phyloP scores from a whole-genome alignment of 2,329 filamentous ascomycete genomes.

The Penicillium sp. region DNA sequence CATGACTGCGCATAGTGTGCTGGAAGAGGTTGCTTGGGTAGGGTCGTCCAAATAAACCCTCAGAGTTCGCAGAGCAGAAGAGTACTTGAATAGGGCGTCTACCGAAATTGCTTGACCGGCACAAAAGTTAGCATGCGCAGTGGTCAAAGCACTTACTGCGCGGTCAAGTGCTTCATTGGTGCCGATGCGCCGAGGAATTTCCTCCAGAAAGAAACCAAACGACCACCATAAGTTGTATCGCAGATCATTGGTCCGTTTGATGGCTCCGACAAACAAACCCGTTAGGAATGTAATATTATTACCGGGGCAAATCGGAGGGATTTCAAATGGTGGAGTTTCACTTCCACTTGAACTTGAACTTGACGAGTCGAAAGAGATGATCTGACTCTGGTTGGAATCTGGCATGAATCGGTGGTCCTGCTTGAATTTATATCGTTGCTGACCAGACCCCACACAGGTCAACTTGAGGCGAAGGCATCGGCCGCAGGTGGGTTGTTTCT shows the following conservation, averaged over 20 bases:
- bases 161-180: slow-evolving; percentile 50
- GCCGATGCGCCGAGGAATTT: slow-evolving; percentile 51
- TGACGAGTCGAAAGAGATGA: neutral
- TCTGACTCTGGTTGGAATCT: neutral
- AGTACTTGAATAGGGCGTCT: slow-evolving; percentile 33
- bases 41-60: slow-evolving; percentile 33
- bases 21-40: slow-evolving; percentile 30
- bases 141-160: slow-evolving; percentile 33
- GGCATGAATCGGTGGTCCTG: slow-evolving; percentile 29
- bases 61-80: slow-evolving; percentile 30
- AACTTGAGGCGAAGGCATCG: slow-evolving; percentile 51
- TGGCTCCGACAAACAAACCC: slow-evolving; percentile 34
- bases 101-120: slow-evolving; percentile 15
- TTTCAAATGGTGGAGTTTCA: neutral
- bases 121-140: slow-evolving; percentile 31
- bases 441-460: slow-evolving; percentile 49
- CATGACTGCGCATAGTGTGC: slow-evolving; percentile 42
- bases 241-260: slow-evolving; percentile 43
- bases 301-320: slow-evolving; percentile 24
- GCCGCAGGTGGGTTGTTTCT: slow-evolving; percentile 46
- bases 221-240: slow-evolving; percentile 50
- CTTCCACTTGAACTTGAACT: neutral
- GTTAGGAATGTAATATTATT: slow-evolving; percentile 37
- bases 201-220: slow-evolving; percentile 49
- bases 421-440: slow-evolving; percentile 54